phyloP scores from a whole-genome alignment of 2,329 filamentous ascomycete genomes.

The Dactylellina haptotyla region DNA sequence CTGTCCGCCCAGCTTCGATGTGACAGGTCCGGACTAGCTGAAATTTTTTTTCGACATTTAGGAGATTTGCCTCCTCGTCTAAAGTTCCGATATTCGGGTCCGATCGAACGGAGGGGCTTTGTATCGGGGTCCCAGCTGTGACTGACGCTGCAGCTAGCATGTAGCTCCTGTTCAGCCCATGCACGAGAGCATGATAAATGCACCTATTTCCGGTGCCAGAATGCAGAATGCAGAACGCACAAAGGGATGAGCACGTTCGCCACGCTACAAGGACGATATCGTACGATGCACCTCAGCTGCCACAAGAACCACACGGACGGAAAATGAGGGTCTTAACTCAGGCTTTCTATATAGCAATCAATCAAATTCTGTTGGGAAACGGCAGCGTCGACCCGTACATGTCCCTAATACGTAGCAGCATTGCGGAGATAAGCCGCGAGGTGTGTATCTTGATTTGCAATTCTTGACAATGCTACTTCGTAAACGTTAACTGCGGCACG shows the following conservation, averaged over 20 bases:
- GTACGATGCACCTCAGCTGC: background rate
- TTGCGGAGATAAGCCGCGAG: constrained; percentile 28
- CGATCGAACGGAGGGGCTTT: constrained; percentile 38
- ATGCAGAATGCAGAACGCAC: background rate
- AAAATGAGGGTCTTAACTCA: background rate
- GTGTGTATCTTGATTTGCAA: constrained; percentile 12
- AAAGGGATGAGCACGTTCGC: constrained; percentile 1
- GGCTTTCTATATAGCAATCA: no score
- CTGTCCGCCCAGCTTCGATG: constrained; percentile 12
- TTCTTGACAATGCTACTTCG: background rate
- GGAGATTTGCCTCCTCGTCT: constrained; percentile 48
- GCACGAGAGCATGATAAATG: constrained; percentile 8
- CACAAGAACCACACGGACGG: background rate
- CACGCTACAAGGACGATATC: background rate
- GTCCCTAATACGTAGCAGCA: background rate
- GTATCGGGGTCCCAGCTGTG: constrained; percentile 44
- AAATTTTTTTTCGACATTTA: constrained; percentile 15
- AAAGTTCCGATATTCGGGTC: constrained; percentile 49
- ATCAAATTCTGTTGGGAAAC: background rate
- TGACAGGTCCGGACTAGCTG: constrained; percentile 41
- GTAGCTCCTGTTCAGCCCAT: constrained; percentile 23
- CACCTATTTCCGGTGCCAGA: background rate
- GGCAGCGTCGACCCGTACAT: no score
- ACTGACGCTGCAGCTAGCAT: constrained; percentile 33
- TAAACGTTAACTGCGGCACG: background rate